Evolutionary conservation across 129 eudicot genomes (phyloP).

Genomic region (Helichrysum umbraculigerum): DNA sequence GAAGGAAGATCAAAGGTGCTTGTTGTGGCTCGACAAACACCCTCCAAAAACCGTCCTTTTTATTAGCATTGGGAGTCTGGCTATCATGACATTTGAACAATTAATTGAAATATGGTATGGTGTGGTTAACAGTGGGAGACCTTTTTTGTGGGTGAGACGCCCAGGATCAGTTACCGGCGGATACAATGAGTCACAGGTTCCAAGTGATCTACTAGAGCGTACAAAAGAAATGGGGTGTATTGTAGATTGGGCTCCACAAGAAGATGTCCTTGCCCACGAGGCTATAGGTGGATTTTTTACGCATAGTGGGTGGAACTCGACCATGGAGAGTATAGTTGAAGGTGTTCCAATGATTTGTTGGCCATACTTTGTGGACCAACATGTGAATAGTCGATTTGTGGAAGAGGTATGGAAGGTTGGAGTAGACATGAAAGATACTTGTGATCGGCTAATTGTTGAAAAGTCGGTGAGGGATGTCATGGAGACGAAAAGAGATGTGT

Average conservation of each 20-base stretch:
- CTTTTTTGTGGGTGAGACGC: constrained; percentile 25
- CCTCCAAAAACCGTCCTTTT: constrained; percentile 14
- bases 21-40: constrained; percentile 25
- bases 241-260: constrained; percentile 25
- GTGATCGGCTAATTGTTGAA: constrained; percentile 17
- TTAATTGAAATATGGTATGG: constrained; percentile 29
- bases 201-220: constrained; percentile 6
- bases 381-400: constrained; percentile 23
- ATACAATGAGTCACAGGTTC: neutral
- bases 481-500: constrained; percentile 3
- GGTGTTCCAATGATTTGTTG: too few relatives aligned
- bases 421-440: constrained; percentile 23
- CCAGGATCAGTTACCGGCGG: constrained; percentile 23
- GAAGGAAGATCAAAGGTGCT: constrained; percentile 37
- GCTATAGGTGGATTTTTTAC: too few relatives aligned
- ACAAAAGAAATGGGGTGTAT: constrained; percentile 15
- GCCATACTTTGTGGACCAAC: constrained; percentile 24
- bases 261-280: constrained; percentile 20
- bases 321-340: too few relatives aligned
- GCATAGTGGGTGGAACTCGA: too few relatives aligned
- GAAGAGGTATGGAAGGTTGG: constrained; percentile 28
- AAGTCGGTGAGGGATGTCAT: constrained; percentile 22
- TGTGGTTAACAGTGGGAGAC: constrained; percentile 20
- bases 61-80: constrained; percentile 29
- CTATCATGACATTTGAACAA: constrained; percentile 22